Percentiles rank a stretch among this genome's conserved stretches.
Evolutionary conservation across 2,329 filamentous ascomycete genomes (phyloP).

Genomic region (Epichloe coenophiala): DNA sequence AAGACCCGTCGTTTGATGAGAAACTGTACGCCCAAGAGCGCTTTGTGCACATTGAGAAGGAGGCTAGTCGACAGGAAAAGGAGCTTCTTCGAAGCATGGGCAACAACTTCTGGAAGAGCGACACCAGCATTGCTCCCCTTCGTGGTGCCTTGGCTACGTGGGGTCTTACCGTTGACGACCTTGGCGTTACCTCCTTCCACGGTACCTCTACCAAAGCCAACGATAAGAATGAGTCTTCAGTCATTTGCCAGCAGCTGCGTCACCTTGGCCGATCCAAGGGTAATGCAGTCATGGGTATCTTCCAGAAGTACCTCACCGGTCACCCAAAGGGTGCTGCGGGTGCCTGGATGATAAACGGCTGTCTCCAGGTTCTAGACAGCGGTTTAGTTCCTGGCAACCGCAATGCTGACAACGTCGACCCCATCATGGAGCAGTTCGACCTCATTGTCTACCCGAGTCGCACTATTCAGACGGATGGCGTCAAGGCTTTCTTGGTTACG

Average conservation of each 20-base stretch:
- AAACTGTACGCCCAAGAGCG: slow-evolving; percentile 78
- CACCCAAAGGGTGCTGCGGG: slow-evolving; percentile 98
- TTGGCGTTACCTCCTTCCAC: slow-evolving; percentile 94
- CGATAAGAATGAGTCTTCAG: slow-evolving; percentile 99
- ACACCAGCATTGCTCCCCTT: slow-evolving; percentile 83
- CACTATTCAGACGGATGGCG: slow-evolving; percentile 88
- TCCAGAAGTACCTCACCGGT: slow-evolving; percentile 98
- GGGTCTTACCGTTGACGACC: slow-evolving; percentile 94
- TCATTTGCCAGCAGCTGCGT: slow-evolving; percentile 89
- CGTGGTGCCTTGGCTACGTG: slow-evolving; percentile 93
- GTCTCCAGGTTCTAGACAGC: slow-evolving; percentile 84
- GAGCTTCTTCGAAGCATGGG: slow-evolving; percentile 85
- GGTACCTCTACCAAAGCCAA: slow-evolving; percentile 97
- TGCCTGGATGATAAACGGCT: slow-evolving; percentile 99
- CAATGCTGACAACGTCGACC: slow-evolving; percentile 94
- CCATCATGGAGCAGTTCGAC: slow-evolving; percentile 94
- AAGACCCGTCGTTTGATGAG: slow-evolving; percentile 62
- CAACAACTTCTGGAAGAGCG: slow-evolving; percentile 98
- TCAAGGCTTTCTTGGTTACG: slow-evolving; percentile 98
- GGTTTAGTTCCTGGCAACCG: slow-evolving; percentile 93
- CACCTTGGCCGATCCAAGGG: slow-evolving; percentile 94
- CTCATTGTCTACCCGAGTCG: slow-evolving; percentile 95
- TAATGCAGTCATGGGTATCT: slow-evolving; percentile 90
- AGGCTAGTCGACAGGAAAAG: slow-evolving; percentile 82
- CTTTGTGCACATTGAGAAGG: slow-evolving; percentile 67